A percentile compares a stretch with the other conserved stretches of the same genome.
Evolutionary conservation across 352 stramenopile genomes (phyloP).

Genomic region (Phytophthora uliginosa): DNA sequence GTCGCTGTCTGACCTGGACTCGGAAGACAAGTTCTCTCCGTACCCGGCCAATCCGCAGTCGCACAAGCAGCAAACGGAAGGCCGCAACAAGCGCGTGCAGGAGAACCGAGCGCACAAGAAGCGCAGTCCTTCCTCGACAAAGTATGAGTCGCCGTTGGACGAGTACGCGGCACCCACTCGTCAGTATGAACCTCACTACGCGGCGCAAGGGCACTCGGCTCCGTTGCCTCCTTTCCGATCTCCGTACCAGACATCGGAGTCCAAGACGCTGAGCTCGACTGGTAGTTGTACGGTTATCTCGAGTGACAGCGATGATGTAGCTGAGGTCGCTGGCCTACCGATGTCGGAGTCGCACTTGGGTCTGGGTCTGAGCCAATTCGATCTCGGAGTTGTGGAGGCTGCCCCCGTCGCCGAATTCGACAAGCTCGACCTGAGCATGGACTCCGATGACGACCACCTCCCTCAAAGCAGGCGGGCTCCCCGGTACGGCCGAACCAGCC

Average conservation of each 20-base stretch:
- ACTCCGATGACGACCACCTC: conserved; percentile 28
- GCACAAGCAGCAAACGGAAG: conserved; percentile 41
- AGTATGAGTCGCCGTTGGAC: conserved; percentile 36
- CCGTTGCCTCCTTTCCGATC: conserved; percentile 35
- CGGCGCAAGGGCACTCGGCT: conserved; percentile 8
- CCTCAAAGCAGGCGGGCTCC: conserved; percentile 32
- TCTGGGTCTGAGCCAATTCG: conserved; percentile 50
- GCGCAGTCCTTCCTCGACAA: conserved; percentile 3
- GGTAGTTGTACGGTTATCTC: conserved; percentile 36
- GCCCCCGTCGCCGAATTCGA: conserved; percentile 29
- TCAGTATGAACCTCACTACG: conserved; percentile 27
- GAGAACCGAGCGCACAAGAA: conserved; percentile 39
- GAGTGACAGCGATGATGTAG: conserved; percentile 42
- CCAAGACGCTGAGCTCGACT: conserved; percentile 30
- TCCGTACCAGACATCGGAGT: conserved; percentile 31
- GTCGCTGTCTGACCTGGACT: conserved; percentile 42
- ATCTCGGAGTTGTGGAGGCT: conserved; percentile 41
- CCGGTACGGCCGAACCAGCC: conserved; percentile 43
- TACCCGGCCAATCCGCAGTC: conserved; percentile 35
- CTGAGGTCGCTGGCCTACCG: conserved; percentile 20
- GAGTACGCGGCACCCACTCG: conserved; percentile 29
- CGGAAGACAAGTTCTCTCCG: conserved; percentile 48
- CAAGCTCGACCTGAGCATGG: conserved; percentile 37
- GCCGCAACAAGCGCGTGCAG: conserved; percentile 42
- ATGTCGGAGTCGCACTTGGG: conserved; percentile 23